Base-by-base conservation (phyloP, 2,329 filamentous ascomycete genomes). In the Furcasterigmium sp. region DNA sequence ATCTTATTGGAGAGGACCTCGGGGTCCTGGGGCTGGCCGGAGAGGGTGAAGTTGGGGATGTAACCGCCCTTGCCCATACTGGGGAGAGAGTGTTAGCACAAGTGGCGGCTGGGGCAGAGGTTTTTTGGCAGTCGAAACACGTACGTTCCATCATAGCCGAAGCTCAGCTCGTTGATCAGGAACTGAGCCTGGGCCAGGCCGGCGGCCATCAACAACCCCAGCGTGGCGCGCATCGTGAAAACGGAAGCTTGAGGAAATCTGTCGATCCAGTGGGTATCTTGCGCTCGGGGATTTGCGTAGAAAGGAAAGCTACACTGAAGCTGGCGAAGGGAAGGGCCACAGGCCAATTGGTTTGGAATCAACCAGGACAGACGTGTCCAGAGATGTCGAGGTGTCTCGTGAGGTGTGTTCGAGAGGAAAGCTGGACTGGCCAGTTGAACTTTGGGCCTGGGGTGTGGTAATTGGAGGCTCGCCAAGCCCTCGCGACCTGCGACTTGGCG, bases 1-100 rank as follows among this genome's bases (percentile, higher is more conserved):
- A 97, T 61, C 62, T 91, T 89, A 73, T 97, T 91, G 52, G 90
- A 95, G 46, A 96, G 79, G 47, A 85, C 63, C 56, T 85, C 77
- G 52, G 80, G 80, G 28, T 63, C 53, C 49, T 68, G 60, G 21
- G 79, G 87, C 36, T 68, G 69, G 59, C 79, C 79, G 43, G 72
- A 65, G 48, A 80, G 61, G 45, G 65, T 60, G 58, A 78, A 84
- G 59, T 75, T 65, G 47, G 78, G 76, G 39, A 84, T 67, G 18
- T 43, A 35, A 37, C 46, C 48, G 23, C 46, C 46, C 25, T 43
- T 47, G 40, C 44, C 46, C 44, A 50, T 47, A 42, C 48, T 50
- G 43, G 28, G 32, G 25, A 18, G 37, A 25, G 37, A 35, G 38
- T n/a, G 30, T 15, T 14, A 34, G 15, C 14, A 38, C 9, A 46